These are phyloP conservation scores for Sugiyamaella americana DNA, from an alignment of 805 yeast species.

Conservation along the genomic window DNA sequence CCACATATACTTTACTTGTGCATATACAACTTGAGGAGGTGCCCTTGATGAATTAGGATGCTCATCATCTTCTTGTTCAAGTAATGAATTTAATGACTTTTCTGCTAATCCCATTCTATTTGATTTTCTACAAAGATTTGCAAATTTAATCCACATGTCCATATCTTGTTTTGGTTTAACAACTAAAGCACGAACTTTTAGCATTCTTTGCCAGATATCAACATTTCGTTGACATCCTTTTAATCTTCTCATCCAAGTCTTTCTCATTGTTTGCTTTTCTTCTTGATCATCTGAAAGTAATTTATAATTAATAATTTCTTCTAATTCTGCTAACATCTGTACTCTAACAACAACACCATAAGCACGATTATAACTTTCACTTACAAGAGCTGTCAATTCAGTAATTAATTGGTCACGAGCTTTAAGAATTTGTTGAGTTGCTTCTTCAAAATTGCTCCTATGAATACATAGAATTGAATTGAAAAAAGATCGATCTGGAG, in stretches of 20 bases:
- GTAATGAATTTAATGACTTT: conserved; percentile 70
- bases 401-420: conserved; percentile 90
- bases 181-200: conserved; percentile 87
- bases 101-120: conserved; percentile 91
- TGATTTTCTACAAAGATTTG: conserved; percentile 89
- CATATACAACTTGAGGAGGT: conserved; percentile 95
- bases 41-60: conserved; percentile 44
- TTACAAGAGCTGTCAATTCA: conserved; percentile 88
- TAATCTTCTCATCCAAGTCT: conserved; percentile 90
- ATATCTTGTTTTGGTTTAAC: conserved; percentile 93
- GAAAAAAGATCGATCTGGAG: conserved; percentile 93
- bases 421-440: conserved; percentile 65
- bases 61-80: conserved; percentile 60
- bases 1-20: conserved; percentile 96
- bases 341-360: conserved; percentile 95
- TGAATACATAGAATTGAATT: conserved; percentile 84
- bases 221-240: conserved; percentile 94
- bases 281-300: conserved; percentile 71
- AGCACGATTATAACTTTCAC: conserved; percentile 94
- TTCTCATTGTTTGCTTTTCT: conserved; percentile 68
- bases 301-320: conserved; percentile 88
- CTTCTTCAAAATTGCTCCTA: conserved; percentile 77
- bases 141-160: conserved; percentile 98
- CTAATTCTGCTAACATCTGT: conserved; percentile 94
- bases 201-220: conserved; percentile 97